Conservation (phyloP, 148 eudicot species). For the Rheum nobile region DNA sequence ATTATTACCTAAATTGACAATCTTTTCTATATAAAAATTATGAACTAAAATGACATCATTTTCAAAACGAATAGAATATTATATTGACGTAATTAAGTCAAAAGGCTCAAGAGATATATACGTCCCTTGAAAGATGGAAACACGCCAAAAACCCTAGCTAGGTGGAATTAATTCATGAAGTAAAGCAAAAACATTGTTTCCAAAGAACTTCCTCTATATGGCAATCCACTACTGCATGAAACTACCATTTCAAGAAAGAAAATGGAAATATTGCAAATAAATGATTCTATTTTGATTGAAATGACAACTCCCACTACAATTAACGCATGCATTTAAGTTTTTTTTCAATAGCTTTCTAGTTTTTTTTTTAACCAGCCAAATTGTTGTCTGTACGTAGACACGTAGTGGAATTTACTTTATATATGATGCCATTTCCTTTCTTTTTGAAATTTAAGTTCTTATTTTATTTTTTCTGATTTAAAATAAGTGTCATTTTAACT, state of each 20-base stretch:
- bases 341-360: neutral
- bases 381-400: neutral
- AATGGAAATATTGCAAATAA: neutral
- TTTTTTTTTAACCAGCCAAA: neutral
- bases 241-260: neutral
- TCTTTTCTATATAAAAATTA: no score
- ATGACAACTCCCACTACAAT: conserved; percentile 1
- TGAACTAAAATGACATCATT: no score
- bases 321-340: neutral
- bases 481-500: no score
- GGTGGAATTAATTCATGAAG: neutral
- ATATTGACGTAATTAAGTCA: no score
- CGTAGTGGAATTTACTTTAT: neutral
- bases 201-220: neutral
- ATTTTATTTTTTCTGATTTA: no score
- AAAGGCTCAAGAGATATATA: no score
- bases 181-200: neutral
- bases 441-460: neutral
- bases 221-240: conserved; percentile 1
- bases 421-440: neutral
- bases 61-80: no score
- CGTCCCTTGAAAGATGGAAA: no score
- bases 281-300: conserved; percentile 3
- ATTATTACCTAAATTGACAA: no score
- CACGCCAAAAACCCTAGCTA: neutral